Evolutionary conservation across 108 stramenopile species (phyloP).

Genomic region (Cyclotella baltica): DNA sequence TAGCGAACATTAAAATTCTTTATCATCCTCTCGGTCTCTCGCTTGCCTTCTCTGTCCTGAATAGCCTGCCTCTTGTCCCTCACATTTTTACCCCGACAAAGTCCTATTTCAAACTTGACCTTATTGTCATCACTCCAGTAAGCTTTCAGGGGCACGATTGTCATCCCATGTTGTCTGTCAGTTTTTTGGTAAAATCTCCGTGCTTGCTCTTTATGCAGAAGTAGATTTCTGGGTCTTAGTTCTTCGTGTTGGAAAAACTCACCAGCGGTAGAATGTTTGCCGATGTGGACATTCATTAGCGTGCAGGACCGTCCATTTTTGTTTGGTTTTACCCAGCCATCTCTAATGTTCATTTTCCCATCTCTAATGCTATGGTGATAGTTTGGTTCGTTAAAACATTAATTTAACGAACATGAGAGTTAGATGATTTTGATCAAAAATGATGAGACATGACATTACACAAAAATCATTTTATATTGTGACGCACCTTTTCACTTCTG

Average conservation of each 20-base stretch:
- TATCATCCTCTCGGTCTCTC: constrained; percentile 77
- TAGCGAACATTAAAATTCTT: constrained; percentile 68
- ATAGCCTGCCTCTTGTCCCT: constrained; percentile 86
- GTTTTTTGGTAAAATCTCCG: constrained; percentile 45
- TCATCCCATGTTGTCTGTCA: constrained; percentile 51
- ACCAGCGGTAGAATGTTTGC: constrained; percentile 72
- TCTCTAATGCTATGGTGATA: constrained; percentile 58
- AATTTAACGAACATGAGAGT: no score
- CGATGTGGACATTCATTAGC: constrained; percentile 84
- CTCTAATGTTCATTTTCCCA: constrained; percentile 89
- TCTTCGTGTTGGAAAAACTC: constrained; percentile 89
- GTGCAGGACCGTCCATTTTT: constrained; percentile 69
- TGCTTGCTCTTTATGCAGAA: constrained; percentile 72
- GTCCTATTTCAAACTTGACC: constrained; percentile 84
- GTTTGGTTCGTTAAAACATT: not conserved
- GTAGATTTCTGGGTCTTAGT: constrained; percentile 60
- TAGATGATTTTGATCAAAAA: no score
- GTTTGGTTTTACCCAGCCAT: constrained; percentile 68
- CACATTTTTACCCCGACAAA: constrained; percentile 85
- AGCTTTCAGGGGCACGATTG: constrained; percentile 68
- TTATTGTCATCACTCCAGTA: constrained; percentile 88
- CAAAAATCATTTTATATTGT: not conserved
- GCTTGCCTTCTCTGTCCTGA: constrained; percentile 76
- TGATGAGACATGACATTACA: no score
- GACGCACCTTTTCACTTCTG: constrained; percentile 77